A percentile compares a stretch with the other conserved stretches of the same genome.
Conservation (phyloP, 805 yeast species). For the Babjeviella inositovora region DNA sequence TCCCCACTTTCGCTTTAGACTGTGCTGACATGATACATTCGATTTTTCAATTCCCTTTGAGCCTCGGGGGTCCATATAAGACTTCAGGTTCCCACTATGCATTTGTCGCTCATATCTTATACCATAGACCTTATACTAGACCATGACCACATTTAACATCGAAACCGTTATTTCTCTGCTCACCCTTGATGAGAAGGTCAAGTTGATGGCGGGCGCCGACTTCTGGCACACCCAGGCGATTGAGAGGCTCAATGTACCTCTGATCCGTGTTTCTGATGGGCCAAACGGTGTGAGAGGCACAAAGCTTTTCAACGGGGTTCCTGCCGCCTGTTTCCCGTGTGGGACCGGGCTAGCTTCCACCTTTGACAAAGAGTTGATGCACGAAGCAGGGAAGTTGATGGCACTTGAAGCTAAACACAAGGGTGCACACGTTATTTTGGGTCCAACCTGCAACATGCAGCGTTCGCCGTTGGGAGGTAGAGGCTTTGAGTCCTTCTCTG, state of each 20-base stretch:
- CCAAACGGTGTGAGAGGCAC: conserved; percentile 33
- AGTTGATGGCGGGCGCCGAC: conserved; percentile 16
- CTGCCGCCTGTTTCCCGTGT: conserved; percentile 27
- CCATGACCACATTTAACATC: too few species aligned
- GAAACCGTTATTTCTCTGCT: conserved; percentile 6
- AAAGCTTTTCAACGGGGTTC: conserved; percentile 18
- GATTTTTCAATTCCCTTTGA: too few species aligned
- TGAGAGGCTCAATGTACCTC: conserved; percentile 15
- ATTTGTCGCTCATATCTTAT: too few species aligned
- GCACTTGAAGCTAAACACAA: conserved; percentile 23
- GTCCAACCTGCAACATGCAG: conserved; percentile 20
- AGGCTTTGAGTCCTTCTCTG: conserved; percentile 23
- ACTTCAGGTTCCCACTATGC: too few species aligned
- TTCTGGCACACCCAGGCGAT: conserved; percentile 21
- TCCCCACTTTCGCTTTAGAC: too few species aligned
- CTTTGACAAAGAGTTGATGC: conserved; percentile 19
- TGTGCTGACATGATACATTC: too few species aligned
- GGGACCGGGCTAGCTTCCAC: conserved; percentile 30
- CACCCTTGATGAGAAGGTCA: conserved; percentile 11
- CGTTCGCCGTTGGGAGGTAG: conserved; percentile 28
- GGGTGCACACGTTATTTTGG: conserved; percentile 20
- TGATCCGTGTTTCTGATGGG: conserved; percentile 20
- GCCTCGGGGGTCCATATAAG: too few species aligned
- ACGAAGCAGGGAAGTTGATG: conserved; percentile 21
- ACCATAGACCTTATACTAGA: too few species aligned